These are phyloP conservation scores for Trichomonas gallinae DNA, from an alignment of 208 protist species.

Conservation along the genomic window DNA sequence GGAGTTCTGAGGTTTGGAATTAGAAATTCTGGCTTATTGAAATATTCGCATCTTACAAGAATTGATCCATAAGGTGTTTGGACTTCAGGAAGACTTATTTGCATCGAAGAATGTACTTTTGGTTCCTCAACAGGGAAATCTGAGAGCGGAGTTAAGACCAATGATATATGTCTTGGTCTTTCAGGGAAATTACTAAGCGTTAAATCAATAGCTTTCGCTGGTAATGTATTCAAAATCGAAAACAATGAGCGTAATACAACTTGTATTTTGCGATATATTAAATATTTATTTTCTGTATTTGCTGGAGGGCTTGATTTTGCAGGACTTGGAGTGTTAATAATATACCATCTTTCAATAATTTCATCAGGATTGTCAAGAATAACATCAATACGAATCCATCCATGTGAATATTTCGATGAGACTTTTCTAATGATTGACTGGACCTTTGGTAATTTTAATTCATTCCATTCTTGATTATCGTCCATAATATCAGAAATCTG, in stretches of 20 bases:
- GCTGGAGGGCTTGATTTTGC: neutral
- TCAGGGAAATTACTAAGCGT: neutral
- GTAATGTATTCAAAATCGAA: neutral
- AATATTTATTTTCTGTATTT: neutral
- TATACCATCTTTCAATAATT: neutral
- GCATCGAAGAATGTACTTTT: neutral
- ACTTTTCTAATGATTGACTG: neutral
- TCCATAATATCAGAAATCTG: neutral
- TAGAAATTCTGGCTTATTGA: neutral
- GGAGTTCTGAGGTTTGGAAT: neutral
- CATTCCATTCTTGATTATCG: neutral
- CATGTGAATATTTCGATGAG: neutral
- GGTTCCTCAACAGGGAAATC: neutral
- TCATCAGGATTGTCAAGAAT: neutral
- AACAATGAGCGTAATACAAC: neutral
- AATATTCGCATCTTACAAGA: neutral
- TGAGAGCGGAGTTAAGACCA: neutral
- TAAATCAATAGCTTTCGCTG: neutral
- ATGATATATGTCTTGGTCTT: neutral
- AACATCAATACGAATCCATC: neutral
- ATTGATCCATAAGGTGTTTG: neutral
- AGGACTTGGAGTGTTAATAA: neutral
- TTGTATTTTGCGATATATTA: neutral
- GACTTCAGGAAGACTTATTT: neutral
- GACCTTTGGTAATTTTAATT: neutral